Conservation (phyloP, 2,329 filamentous ascomycete genomes). For the Claviceps maximensis region DNA sequence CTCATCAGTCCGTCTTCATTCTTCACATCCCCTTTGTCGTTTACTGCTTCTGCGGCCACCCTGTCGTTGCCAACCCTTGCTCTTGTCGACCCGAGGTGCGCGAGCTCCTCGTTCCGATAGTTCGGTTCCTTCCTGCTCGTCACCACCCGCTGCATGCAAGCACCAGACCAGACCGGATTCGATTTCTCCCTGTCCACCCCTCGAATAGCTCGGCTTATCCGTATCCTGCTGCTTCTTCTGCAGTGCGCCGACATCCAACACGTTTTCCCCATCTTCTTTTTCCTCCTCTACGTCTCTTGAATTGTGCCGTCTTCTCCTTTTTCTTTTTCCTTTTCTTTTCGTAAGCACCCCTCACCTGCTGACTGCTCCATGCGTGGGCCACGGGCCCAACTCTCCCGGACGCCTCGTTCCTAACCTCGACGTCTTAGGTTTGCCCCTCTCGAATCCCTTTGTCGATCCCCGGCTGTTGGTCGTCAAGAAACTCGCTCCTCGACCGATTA, state of each 20-base stretch:
- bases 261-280: background rate
- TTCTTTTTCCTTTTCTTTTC: background rate
- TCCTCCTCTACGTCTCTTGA: background rate
- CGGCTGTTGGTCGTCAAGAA: background rate
- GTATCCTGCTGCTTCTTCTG: background rate
- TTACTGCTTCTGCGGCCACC: no score
- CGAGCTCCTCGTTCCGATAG: slow-evolving; percentile 3
- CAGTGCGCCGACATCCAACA: background rate
- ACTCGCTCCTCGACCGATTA: background rate
- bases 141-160: background rate
- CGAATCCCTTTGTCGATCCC: background rate
- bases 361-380: background rate
- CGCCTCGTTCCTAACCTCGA: background rate
- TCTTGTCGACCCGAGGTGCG: slow-evolving; percentile 1
- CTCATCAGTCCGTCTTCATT: no score
- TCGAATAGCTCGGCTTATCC: background rate
- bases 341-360: background rate
- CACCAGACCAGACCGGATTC: no score
- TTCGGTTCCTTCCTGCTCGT: slow-evolving; percentile 2
- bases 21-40: no score
- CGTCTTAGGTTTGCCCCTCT: background rate
- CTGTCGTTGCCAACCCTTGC: no score
- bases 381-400: background rate
- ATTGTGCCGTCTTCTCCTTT: background rate
- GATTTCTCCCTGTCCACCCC: background rate